A percentile compares a stretch with the other conserved stretches of the same genome.
Evolutionary conservation across 2,329 filamentous ascomycete genomes (phyloP).

Genomic region (Epichloe typhina): DNA sequence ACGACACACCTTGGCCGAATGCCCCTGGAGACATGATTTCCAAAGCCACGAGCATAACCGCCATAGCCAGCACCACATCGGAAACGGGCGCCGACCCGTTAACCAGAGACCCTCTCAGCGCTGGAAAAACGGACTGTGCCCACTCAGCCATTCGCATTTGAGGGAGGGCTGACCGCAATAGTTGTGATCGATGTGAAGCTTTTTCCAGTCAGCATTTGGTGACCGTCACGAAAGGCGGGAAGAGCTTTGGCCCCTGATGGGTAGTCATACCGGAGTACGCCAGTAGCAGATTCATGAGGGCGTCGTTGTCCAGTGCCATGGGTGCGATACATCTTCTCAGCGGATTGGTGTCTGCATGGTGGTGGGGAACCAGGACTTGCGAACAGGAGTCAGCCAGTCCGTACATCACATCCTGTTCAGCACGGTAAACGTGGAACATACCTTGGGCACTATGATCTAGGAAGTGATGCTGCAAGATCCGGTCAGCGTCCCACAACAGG

Average conservation of each 20-base stretch:
- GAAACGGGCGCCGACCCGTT: conserved; percentile 50
- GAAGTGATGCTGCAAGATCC: conserved; percentile 37
- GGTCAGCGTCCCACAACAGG: not conserved
- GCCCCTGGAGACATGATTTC: conserved; percentile 74
- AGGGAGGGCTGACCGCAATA: conserved; percentile 62
- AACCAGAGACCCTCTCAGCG: conserved; percentile 52
- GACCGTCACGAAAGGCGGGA: too few species aligned
- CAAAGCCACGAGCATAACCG: conserved; percentile 73
- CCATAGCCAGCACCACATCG: conserved; percentile 62
- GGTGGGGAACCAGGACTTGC: conserved; percentile 33
- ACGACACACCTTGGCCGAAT: conserved; percentile 67
- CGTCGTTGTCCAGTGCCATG: conserved; percentile 55
- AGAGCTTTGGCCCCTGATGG: not conserved
- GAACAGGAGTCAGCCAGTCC: conserved; percentile 22
- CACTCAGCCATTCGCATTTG: conserved; percentile 65
- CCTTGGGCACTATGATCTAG: conserved; percentile 66
- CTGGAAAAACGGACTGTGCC: conserved; percentile 68
- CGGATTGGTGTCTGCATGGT: conserved; percentile 39
- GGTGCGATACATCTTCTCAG: conserved; percentile 36
- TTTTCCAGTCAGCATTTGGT: not conserved
- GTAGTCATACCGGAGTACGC: conserved; percentile 50
- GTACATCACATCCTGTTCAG: not conserved
- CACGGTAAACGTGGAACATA: conserved; percentile 7
- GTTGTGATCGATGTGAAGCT: conserved; percentile 66
- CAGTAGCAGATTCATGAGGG: conserved; percentile 63